Percentiles rank a stretch among this genome's conserved stretches.
Evolutionary conservation across 805 yeast genomes (phyloP).

Genomic region (Torulaspora franciscae): DNA sequence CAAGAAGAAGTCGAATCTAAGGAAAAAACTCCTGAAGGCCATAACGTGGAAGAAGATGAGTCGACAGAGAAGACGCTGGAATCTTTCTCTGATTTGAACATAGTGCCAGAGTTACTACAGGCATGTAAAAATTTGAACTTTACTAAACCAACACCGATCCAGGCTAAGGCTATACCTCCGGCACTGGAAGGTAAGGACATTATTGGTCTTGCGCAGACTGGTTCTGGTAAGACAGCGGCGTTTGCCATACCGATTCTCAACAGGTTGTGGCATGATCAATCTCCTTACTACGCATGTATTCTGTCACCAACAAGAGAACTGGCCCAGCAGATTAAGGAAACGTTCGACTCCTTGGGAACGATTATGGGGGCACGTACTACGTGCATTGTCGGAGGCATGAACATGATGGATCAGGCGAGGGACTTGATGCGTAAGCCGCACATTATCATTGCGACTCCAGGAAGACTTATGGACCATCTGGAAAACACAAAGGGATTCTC

Average conservation of each 20-base stretch:
- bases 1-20: slow-evolving; percentile 14
- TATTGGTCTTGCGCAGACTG: slow-evolving; percentile 95
- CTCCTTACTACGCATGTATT: slow-evolving; percentile 84
- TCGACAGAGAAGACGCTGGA: slow-evolving; percentile 29
- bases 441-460: slow-evolving; percentile 92
- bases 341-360: slow-evolving; percentile 89
- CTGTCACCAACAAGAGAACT: slow-evolving; percentile 82
- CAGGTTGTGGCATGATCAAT: slow-evolving; percentile 81
- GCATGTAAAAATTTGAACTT: slow-evolving; percentile 73
- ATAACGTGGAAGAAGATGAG: slow-evolving; percentile 9
- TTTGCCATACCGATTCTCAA: slow-evolving; percentile 95
- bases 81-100: slow-evolving; percentile 52
- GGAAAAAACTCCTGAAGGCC: slow-evolving; percentile 6
- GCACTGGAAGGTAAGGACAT: slow-evolving; percentile 88
- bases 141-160: slow-evolving; percentile 88
- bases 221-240: slow-evolving; percentile 98
- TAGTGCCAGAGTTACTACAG: slow-evolving; percentile 74
- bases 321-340: slow-evolving; percentile 85
- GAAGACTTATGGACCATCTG: slow-evolving; percentile 87
- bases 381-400: slow-evolving; percentile 96
- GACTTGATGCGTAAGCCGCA: slow-evolving; percentile 94
- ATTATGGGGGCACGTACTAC: slow-evolving; percentile 87
- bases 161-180: slow-evolving; percentile 83
- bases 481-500: slow-evolving; percentile 89
- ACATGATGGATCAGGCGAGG: slow-evolving; percentile 94